Evolutionary conservation across 2,329 filamentous ascomycete species (phyloP), one percentile per base, ranked within the genome.

Genomic region (Alternaria novae-zelandiae): DNA sequence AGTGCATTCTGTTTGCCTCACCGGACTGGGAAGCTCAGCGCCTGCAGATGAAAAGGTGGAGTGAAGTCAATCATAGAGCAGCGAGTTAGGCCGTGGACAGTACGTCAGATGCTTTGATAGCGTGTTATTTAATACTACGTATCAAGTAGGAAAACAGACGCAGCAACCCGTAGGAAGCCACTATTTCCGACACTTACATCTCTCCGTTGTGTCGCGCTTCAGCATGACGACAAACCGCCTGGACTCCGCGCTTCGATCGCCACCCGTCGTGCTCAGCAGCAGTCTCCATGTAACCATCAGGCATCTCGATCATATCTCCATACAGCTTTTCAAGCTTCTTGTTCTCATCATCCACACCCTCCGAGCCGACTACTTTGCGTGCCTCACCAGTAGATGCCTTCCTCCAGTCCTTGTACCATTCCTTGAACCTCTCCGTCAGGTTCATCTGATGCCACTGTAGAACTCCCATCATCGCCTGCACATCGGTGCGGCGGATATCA

Each of bases 401-500:
- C 62, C 50, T 69, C 65, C 64, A 71, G 36, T 50, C 49, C 6
- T 65, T 41, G 23, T 73, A 70, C 64, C 61, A 70, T 5, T 11
- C 21, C 15, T 66, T 44, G 8, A 65, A 51, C 28, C 55, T 32
- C 11, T 57, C 63, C 0, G 58, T 61, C 21, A 64, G 45, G 3
- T 30, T 56, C 11, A 53, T 55, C 21, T 66, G 67, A 46, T 63
- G 63, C n/a, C 20, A 57, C 15, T 61, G 54, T 13, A 72, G 56
- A 9, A 61, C 28, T 1, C 20, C 36, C 6, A 47, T 28, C 7
- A 68, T 30, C 3, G 55, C 58, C 1, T 51, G 46, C 21, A 69
- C 65, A 44, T 74, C 63, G 6, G 8, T 47, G 11, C 67, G 66
- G 3, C 59, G 59, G 17, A 70, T 69, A 2, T 47, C 46, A 13